Evolutionary conservation across 2,329 filamentous ascomycete species (phyloP).

Genomic region (Claviceps purpurea): DNA sequence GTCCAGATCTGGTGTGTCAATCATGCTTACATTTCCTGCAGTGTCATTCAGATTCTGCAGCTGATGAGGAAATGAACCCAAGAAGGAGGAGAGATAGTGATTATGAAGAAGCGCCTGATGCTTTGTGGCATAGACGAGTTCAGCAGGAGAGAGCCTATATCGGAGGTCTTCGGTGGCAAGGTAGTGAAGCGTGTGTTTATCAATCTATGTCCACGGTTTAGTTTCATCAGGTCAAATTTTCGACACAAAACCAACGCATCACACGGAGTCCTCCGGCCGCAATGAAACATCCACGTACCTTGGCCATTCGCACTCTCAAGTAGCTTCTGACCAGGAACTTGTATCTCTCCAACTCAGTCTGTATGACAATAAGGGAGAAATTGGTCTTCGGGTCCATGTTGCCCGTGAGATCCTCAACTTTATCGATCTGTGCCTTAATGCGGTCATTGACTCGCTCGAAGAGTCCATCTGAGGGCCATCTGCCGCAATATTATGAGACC

Average conservation of each 20-base stretch:
- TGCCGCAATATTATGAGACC: conserved; percentile 13
- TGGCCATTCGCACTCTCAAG: conserved; percentile 71
- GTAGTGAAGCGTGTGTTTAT: conserved; percentile 64
- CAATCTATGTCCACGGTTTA: conserved; percentile 41
- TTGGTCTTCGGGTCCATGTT: conserved; percentile 84
- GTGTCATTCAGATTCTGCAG: conserved; percentile 84
- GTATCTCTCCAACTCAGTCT: conserved; percentile 89
- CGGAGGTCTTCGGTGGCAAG: conserved; percentile 42
- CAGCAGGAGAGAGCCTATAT: conserved; percentile 57
- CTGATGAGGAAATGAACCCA: conserved; percentile 64
- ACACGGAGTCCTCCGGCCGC: not conserved
- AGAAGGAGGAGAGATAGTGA: conserved; percentile 77
- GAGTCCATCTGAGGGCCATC: conserved; percentile 55
- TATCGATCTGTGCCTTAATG: conserved; percentile 56
- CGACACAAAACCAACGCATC: not conserved
- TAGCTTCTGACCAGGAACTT: conserved; percentile 83
- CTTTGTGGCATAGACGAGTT: conserved; percentile 68
- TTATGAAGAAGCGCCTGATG: conserved; percentile 75
- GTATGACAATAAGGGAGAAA: conserved; percentile 84
- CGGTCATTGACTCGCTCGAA: conserved; percentile 71
- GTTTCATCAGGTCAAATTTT: not conserved
- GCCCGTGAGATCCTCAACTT: conserved; percentile 63
- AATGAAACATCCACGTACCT: conserved; percentile 38
- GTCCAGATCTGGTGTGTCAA: conserved; percentile 73
- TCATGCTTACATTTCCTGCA: conserved; percentile 80